phyloP scores from a whole-genome alignment of 768 basidiomycete genomes.

The Collybia nuda region DNA sequence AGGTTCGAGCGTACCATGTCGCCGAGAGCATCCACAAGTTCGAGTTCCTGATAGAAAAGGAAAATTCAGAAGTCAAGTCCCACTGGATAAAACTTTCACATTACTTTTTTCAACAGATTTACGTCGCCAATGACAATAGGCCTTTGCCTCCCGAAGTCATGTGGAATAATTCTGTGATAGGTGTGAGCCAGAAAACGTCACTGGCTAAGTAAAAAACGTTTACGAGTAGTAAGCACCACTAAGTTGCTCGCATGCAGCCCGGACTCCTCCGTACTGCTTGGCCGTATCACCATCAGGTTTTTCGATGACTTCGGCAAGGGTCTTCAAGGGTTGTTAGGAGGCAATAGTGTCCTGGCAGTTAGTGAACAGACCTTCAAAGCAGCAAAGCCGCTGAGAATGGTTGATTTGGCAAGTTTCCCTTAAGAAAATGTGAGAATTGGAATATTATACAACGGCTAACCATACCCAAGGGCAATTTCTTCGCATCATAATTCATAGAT shows the following conservation, averaged over 20 bases:
- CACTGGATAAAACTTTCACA: background rate
- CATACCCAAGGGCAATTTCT: conserved; percentile 59
- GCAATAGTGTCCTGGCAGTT: background rate
- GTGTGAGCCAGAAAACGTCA: background rate
- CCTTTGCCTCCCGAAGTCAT: conserved; percentile 53
- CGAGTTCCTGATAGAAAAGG: conserved; percentile 41
- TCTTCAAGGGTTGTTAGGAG: conserved; percentile 19
- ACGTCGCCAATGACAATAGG: conserved; percentile 43
- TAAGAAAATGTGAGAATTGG: background rate
- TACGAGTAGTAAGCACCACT: conserved; percentile 60
- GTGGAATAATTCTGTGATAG: conserved; percentile 52
- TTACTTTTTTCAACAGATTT: conserved; percentile 39
- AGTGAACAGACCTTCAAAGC: conserved; percentile 46
- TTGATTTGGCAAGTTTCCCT: conserved; percentile 63
- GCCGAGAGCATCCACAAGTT: conserved; percentile 63
- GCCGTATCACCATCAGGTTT: conserved; percentile 40
- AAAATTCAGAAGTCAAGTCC: background rate
- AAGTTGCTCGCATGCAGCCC: conserved; percentile 42
- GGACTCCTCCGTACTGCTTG: conserved; percentile 32
- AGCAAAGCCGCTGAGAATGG: conserved; percentile 57
- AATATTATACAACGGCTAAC: background rate
- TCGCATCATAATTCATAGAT: conserved; percentile 67
- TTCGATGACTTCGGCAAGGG: conserved; percentile 51
- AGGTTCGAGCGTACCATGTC: conserved; percentile 47
- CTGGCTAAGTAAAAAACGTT: conserved; percentile 11